Conservation (phyloP, 2,329 filamentous ascomycete genomes). For the Colletotrichum chlorophyti region DNA sequence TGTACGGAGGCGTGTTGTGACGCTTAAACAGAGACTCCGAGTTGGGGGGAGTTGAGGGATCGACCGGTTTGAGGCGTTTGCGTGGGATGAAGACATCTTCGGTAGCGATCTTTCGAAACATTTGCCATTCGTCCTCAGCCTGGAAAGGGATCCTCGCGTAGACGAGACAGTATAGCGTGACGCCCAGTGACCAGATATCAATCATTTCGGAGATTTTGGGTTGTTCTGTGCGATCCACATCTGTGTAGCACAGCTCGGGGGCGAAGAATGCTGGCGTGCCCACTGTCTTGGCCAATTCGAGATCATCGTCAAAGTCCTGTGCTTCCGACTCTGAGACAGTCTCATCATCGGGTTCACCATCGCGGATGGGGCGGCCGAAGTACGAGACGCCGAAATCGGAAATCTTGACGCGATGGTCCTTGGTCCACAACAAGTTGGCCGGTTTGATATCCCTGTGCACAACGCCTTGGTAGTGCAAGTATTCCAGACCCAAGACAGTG, state of each 20-base stretch:
- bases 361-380: conserved; percentile 85
- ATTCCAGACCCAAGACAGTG: conserved; percentile 91
- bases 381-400: conserved; percentile 99
- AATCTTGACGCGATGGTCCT: conserved; percentile 89
- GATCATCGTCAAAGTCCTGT: conserved; percentile 86
- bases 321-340: conserved; percentile 81
- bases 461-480: conserved; percentile 86
- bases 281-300: conserved; percentile 97
- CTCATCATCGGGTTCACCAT: conserved; percentile 80
- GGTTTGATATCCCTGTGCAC: conserved; percentile 88
- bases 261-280: conserved; percentile 98
- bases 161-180: conserved; percentile 94
- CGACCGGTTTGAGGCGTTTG: conserved; percentile 79
- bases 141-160: conserved; percentile 94
- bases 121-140: conserved; percentile 87
- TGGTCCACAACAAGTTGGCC: conserved; percentile 89
- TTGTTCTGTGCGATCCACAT: conserved; percentile 67
- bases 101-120: conserved; percentile 91
- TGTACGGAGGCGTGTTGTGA: conserved; percentile 70
- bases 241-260: conserved; percentile 92
- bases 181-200: conserved; percentile 95
- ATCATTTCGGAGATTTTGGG: conserved; percentile 90
- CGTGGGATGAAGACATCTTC: conserved; percentile 90
- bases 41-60: conserved; percentile 63
- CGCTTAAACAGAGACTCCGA: conserved; percentile 62